These are phyloP conservation scores for Westerdykella sp. DNA, from an alignment of 2,329 filamentous ascomycete genomes.

Conservation along the genomic window DNA sequence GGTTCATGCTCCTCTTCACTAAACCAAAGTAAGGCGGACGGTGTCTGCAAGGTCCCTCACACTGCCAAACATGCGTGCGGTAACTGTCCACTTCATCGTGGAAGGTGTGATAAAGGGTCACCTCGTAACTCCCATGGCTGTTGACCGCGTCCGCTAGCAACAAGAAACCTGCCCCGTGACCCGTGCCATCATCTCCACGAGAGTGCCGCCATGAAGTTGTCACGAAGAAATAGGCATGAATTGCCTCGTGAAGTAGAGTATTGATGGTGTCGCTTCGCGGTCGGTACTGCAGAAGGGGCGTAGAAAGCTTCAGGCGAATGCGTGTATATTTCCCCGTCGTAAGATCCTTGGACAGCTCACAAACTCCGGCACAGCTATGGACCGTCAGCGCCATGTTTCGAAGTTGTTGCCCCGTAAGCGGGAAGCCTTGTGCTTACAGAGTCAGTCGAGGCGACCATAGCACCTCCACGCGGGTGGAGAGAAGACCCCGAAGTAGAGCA, in stretches of 20 bases:
- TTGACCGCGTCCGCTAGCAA: conserved; percentile 42
- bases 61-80: conserved; percentile 42
- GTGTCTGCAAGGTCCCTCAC: conserved; percentile 36
- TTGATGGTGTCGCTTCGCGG: conserved; percentile 40
- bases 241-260: conserved; percentile 42
- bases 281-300: conserved; percentile 41
- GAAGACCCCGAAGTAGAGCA: conserved; percentile 40
- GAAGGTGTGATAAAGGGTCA: conserved; percentile 42
- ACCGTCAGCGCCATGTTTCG: conserved; percentile 2
- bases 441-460: conserved; percentile 41
- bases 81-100: conserved; percentile 44
- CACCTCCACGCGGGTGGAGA: conserved; percentile 38
- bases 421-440: conserved; percentile 24
- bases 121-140: conserved; percentile 37
- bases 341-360: conserved; percentile 39
- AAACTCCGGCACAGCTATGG: conserved; percentile 40
- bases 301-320: conserved; percentile 41
- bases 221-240: conserved; percentile 45
- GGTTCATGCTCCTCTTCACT: conserved; percentile 44
- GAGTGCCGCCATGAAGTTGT: conserved; percentile 40
- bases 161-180: conserved; percentile 40
- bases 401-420: not conserved
- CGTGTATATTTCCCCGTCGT: conserved; percentile 33
- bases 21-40: conserved; percentile 40
- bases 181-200: conserved; percentile 39